These are phyloP conservation scores for Byssothecium circinans DNA, from an alignment of 2,329 filamentous ascomycete genomes.

Conservation along the genomic window DNA sequence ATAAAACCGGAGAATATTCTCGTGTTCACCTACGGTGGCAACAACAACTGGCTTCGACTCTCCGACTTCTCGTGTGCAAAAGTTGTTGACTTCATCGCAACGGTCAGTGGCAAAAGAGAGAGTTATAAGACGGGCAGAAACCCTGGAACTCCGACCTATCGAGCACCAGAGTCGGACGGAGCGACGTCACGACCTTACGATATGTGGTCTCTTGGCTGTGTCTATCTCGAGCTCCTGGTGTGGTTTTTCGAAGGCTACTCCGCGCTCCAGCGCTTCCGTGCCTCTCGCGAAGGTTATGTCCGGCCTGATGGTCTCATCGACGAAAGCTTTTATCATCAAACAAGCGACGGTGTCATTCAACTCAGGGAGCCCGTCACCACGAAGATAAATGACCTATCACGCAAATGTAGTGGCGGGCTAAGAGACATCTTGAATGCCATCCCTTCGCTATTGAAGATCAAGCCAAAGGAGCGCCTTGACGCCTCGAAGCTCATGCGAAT, in stretches of 20 bases:
- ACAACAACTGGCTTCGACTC: conserved; percentile 5
- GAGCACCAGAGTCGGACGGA: conserved; percentile 8
- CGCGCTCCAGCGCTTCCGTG: conserved; percentile 11
- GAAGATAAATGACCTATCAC: conserved; percentile 6
- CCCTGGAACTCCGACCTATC: conserved; percentile 9
- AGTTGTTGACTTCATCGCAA: conserved; percentile 5
- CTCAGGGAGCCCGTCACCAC: conserved; percentile 5
- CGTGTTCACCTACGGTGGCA: conserved; percentile 12
- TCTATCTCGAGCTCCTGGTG: conserved; percentile 23
- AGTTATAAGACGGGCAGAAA: conserved; percentile 8
- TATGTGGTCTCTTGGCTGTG: conserved; percentile 43
- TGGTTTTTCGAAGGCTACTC: conserved; percentile 20
- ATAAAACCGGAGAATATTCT: conserved; percentile 51
- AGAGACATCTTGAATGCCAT: conserved; percentile 7
- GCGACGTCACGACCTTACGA: conserved; percentile 28
- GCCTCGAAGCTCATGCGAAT: conserved; percentile 1
- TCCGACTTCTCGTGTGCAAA: conserved; percentile 12
- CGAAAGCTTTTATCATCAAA: conserved; percentile 9
- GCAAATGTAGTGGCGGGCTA: neutral
- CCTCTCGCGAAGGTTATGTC: neutral
- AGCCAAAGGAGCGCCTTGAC: conserved; percentile 1
- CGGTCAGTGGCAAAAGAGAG: conserved; percentile 7
- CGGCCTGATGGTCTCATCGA: neutral
- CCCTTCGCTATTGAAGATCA: conserved; percentile 6
- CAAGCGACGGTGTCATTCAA: neutral